These are phyloP conservation scores for Phlegmacium glaucopus DNA, from an alignment of 768 basidiomycete genomes.

Conservation along the genomic window DNA sequence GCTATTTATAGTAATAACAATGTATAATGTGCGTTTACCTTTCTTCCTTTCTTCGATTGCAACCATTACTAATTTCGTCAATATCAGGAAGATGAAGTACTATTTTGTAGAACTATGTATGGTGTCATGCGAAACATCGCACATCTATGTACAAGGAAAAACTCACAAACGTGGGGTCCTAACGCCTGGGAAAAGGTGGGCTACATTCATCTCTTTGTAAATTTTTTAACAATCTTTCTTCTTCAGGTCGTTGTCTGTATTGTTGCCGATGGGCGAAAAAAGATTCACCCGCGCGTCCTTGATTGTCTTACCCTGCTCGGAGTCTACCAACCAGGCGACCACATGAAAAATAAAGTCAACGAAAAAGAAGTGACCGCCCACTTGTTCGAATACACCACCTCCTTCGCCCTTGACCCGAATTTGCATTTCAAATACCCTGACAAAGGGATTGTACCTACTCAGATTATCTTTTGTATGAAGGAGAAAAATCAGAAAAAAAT, in stretches of 20 bases:
- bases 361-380: slow-evolving; percentile 61
- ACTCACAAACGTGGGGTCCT: slow-evolving; percentile 92
- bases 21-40: slow-evolving; percentile 74
- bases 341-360: slow-evolving; percentile 43
- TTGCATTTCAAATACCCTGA: slow-evolving; percentile 86
- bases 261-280: slow-evolving; percentile 83
- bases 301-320: slow-evolving; percentile 91
- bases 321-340: slow-evolving; percentile 72
- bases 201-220: background rate
- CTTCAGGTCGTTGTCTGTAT: slow-evolving; percentile 85
- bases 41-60: background rate
- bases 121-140: slow-evolving; percentile 91
- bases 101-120: slow-evolving; percentile 91
- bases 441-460: slow-evolving; percentile 92
- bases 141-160: slow-evolving; percentile 79
- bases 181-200: slow-evolving; percentile 93
- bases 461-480: slow-evolving; percentile 88
- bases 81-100: slow-evolving; percentile 75
- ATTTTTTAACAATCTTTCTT: background rate
- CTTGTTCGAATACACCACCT: slow-evolving; percentile 85
- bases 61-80: background rate
- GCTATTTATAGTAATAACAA: slow-evolving; percentile 90
- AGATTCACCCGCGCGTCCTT: slow-evolving; percentile 78
- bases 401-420: slow-evolving; percentile 75
- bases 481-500: slow-evolving; percentile 98